phyloP scores from a whole-genome alignment of 2,329 filamentous ascomycete genomes.

The Cercospora sp. region DNA sequence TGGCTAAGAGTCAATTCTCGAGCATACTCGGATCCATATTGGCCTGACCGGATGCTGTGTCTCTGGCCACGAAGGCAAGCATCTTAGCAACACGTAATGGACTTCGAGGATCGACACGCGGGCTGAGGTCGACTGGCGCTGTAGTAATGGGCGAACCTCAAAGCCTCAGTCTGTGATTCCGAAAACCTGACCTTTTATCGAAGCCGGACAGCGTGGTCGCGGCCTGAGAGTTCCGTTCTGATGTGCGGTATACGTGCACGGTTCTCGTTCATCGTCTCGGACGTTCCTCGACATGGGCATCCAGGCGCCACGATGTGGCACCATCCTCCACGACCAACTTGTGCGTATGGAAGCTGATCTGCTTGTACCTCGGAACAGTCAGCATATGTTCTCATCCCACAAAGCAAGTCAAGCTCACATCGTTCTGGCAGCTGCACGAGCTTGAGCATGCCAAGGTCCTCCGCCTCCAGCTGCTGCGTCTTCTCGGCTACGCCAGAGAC shows the following conservation, averaged over 20 bases:
- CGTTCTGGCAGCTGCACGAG: slow-evolving; percentile 50
- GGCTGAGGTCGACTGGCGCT: not conserved
- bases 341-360: slow-evolving; percentile 44
- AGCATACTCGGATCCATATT: not conserved
- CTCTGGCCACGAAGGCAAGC: not conserved
- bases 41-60: not conserved
- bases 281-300: slow-evolving; percentile 20
- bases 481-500: slow-evolving; percentile 64
- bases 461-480: slow-evolving; percentile 61
- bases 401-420: slow-evolving; percentile 34
- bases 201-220: not conserved
- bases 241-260: not conserved
- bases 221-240: not conserved
- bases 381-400: not conserved
- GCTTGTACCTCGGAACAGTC: slow-evolving; percentile 40
- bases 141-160: not conserved
- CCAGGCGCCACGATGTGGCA: slow-evolving; percentile 57
- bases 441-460: slow-evolving; percentile 59
- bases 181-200: not conserved
- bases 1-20: not conserved
- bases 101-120: no score
- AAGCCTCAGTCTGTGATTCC: not conserved
- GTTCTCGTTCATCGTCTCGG: not conserved
- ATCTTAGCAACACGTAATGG: not conserved
- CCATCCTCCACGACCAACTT: slow-evolving; percentile 66